Percentiles rank a stretch among this genome's conserved stretches.
Evolutionary conservation across 768 basidiomycete species (phyloP).

Genomic region (Postia placenta): DNA sequence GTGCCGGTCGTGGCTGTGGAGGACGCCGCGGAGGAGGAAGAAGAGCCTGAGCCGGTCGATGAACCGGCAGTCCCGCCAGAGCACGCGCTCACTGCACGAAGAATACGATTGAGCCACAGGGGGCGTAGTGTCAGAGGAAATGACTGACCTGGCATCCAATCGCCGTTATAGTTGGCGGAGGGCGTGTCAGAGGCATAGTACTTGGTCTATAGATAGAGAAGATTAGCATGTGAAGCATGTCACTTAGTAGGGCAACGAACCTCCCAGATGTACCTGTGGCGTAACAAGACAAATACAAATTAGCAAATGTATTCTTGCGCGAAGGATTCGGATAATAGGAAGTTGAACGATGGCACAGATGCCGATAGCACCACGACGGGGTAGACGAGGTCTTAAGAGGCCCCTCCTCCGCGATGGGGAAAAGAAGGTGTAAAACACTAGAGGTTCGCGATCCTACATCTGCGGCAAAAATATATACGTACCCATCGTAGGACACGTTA

Average conservation of each 20-base stretch:
- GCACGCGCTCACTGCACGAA: slow-evolving; percentile 46
- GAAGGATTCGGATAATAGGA: too few species aligned
- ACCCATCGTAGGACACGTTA: slow-evolving; percentile 52
- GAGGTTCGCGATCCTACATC: too few species aligned
- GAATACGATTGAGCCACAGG: background rate
- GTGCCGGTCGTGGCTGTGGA: slow-evolving; percentile 13
- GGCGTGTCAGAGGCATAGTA: slow-evolving; percentile 50
- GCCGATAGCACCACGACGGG: too few species aligned
- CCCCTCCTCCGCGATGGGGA: too few species aligned
- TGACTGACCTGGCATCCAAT: slow-evolving; percentile 58
- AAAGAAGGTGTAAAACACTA: too few species aligned
- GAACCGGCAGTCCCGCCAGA: slow-evolving; percentile 26
- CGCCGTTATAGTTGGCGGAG: slow-evolving; percentile 40
- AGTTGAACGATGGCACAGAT: too few species aligned
- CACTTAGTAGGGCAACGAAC: slow-evolving; percentile 22
- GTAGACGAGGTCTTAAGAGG: too few species aligned
- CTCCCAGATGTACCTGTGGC: slow-evolving; percentile 59
- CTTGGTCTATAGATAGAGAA: slow-evolving; percentile 41
- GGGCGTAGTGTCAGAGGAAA: background rate
- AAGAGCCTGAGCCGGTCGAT: slow-evolving; percentile 12
- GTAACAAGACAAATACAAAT: too few species aligned
- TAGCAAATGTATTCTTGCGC: too few species aligned
- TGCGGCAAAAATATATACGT: slow-evolving; percentile 18
- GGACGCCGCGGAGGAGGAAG: slow-evolving; percentile 12
- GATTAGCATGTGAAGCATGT: background rate